These are phyloP conservation scores for Colletotrichum ledebouriae DNA, from an alignment of 2,329 filamentous ascomycete species.

Conservation along the genomic window DNA sequence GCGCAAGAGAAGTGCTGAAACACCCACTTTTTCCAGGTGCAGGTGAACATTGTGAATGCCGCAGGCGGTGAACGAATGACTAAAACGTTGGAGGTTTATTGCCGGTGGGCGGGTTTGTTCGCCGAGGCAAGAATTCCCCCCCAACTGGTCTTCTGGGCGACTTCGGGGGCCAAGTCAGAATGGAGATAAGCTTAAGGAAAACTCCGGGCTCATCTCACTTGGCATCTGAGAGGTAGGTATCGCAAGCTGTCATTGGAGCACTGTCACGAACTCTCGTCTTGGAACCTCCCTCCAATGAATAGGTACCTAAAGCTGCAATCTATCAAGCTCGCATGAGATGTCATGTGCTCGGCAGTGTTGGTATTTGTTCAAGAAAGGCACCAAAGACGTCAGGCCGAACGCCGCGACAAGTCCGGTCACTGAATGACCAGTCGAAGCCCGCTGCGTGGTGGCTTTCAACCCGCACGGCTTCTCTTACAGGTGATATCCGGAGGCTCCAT, in stretches of 20 bases:
- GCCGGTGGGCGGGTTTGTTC: background rate
- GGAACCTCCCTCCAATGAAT: background rate
- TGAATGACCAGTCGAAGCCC: conserved; percentile 27
- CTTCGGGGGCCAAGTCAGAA: conserved; percentile 25
- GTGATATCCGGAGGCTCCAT: conserved; percentile 39
- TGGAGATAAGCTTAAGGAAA: conserved; percentile 36
- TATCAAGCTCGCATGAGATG: background rate
- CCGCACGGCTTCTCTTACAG: conserved; percentile 28
- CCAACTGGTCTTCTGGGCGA: conserved; percentile 18
- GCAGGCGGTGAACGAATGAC: conserved; percentile 1
- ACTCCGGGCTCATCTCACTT: conserved; percentile 22
- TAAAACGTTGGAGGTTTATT: conserved; percentile 1
- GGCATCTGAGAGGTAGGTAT: conserved; percentile 22
- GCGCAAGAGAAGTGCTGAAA: conserved; percentile 29
- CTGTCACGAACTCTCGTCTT: conserved; percentile 10
- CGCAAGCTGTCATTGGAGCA: conserved; percentile 15
- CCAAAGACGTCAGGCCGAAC: conserved; percentile 6
- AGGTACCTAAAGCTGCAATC: no score
- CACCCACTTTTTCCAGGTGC: conserved; percentile 21
- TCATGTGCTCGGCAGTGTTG: background rate
- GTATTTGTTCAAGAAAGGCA: background rate
- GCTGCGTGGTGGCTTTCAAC: conserved; percentile 1
- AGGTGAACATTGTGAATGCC: background rate
- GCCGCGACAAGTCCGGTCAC: conserved; percentile 30
- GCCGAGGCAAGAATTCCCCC: conserved; percentile 27